Evolutionary conservation across 2,329 filamentous ascomycete genomes (phyloP).

Genomic region (Periglandula ipomoeae): DNA sequence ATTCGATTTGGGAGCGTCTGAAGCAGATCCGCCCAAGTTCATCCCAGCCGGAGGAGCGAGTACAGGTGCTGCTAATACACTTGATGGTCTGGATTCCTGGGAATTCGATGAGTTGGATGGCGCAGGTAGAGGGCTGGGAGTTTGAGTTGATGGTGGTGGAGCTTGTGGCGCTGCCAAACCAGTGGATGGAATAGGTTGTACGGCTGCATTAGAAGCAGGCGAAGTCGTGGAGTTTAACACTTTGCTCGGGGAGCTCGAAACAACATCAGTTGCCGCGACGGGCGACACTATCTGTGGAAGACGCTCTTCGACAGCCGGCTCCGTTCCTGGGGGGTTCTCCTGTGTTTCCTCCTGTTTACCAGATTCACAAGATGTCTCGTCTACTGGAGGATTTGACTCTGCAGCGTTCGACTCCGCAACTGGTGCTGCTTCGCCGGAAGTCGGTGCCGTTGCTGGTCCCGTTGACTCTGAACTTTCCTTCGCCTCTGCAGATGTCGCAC

Average conservation of each 20-base stretch:
- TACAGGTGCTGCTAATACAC: conserved; percentile 28
- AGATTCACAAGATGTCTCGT: background rate
- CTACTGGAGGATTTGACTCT: no score
- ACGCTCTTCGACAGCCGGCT: background rate
- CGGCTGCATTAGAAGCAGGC: conserved; percentile 12
- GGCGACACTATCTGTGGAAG: background rate
- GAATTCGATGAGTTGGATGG: conserved; percentile 16
- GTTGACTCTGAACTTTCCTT: background rate
- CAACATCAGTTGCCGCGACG: background rate
- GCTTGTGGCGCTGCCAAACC: conserved; percentile 12
- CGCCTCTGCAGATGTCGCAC: background rate
- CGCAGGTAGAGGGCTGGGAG: conserved; percentile 11
- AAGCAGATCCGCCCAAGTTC: conserved; percentile 14
- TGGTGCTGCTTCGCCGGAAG: background rate
- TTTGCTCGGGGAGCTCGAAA: background rate
- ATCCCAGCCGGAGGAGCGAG: conserved; percentile 27
- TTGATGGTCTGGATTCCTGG: conserved; percentile 18
- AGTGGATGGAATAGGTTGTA: conserved; percentile 10
- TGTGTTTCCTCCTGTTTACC: background rate
- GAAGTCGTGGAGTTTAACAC: conserved; percentile 6
- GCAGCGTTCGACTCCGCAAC: background rate
- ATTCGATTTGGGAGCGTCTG: conserved; percentile 30
- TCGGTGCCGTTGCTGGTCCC: background rate
- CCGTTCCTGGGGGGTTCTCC: background rate
- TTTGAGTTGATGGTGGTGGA: conserved; percentile 10